Evolutionary conservation across 1,139 yeast species (phyloP), one percentile per base, ranked within the genome.

Genomic region (Debaryomyces nepalensis): DNA sequence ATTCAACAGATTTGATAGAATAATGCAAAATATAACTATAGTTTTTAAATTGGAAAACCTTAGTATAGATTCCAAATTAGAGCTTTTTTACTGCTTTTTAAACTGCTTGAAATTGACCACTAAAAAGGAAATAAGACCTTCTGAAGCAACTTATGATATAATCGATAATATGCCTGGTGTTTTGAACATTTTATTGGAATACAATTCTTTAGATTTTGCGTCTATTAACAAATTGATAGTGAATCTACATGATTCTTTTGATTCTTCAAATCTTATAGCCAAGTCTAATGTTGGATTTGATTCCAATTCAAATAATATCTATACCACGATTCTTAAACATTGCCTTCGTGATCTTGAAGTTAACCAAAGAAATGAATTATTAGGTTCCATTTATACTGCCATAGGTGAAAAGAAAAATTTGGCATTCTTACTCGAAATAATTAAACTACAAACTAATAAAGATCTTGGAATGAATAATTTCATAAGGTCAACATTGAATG

Each of bases 201-300:
- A 40, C 18, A 53, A 52, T 31, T 33, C 42, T 0, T 39, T 59
- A 5, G 44, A 59, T 0, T 59, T 50, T 37, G 64, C 57, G 4
- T 39, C 45, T 9, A 45, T 57, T 1, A 50, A 55, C 42, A 53
- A 55, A 23, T 42, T 63, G 7, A 27, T 63, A 5, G 47, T 57
- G 14, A 55, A 52, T 33, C 50, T 68, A 36, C 61, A 59, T 37
- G 73, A 68, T 26, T 57, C 70, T 0, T 68, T 68, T 49, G 67
- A 63, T 9, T 57, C 68, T 1, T 31, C 50, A 7, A 43, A 50
- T 33, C 47, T 58, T 29, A 43, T 54, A 9, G 41, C 36, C 26
- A 33, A 45, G n/a, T 41, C 43, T 6, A 15, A 7, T 20, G 34
- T n/a, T 9, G 3, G 12, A 4, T 31, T 32, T 14, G 42, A 19